Percentiles rank a stretch among this genome's conserved stretches.
Evolutionary conservation across 2,329 filamentous ascomycete genomes (phyloP).

Genomic region (Lachnum nothofagi): DNA sequence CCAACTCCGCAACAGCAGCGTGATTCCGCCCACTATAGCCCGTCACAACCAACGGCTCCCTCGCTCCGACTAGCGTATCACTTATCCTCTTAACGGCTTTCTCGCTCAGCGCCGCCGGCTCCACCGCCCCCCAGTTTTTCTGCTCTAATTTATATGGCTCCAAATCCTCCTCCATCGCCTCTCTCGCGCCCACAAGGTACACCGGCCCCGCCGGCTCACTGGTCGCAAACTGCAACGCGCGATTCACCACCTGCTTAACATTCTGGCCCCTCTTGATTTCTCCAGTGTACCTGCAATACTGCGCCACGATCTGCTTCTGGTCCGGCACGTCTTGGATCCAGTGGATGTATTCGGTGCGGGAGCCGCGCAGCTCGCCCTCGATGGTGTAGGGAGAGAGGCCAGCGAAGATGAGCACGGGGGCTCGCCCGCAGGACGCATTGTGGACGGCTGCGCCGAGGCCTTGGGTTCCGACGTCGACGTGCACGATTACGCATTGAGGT

Average conservation of each 20-base stretch:
- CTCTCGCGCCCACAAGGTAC: slow-evolving; percentile 61
- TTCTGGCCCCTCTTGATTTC: slow-evolving; percentile 70
- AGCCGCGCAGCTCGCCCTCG: slow-evolving; percentile 65
- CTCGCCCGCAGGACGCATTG: slow-evolving; percentile 65
- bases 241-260: slow-evolving; percentile 69
- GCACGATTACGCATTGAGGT: slow-evolving; percentile 61
- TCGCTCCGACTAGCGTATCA: slow-evolving; percentile 53
- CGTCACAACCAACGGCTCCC: slow-evolving; percentile 64
- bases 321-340: slow-evolving; percentile 76
- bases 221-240: slow-evolving; percentile 65
- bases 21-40: slow-evolving; percentile 70
- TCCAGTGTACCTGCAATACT: slow-evolving; percentile 67
- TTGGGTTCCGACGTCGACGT: slow-evolving; percentile 75
- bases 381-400: slow-evolving; percentile 68
- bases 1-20: slow-evolving; percentile 53
- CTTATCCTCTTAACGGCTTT: slow-evolving; percentile 55
- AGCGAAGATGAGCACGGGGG: slow-evolving; percentile 67
- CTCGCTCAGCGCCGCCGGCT: slow-evolving; percentile 50
- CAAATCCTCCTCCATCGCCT: slow-evolving; percentile 68
- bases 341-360: slow-evolving; percentile 70
- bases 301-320: slow-evolving; percentile 65
- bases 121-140: slow-evolving; percentile 55
- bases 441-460: slow-evolving; percentile 62
- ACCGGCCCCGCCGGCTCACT: slow-evolving; percentile 65
- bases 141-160: slow-evolving; percentile 54